Evolutionary conservation across 176 grass and related monocot genomes (phyloP), one percentile per base, ranked within the genome.

Genomic region (Pharus latifolius): DNA sequence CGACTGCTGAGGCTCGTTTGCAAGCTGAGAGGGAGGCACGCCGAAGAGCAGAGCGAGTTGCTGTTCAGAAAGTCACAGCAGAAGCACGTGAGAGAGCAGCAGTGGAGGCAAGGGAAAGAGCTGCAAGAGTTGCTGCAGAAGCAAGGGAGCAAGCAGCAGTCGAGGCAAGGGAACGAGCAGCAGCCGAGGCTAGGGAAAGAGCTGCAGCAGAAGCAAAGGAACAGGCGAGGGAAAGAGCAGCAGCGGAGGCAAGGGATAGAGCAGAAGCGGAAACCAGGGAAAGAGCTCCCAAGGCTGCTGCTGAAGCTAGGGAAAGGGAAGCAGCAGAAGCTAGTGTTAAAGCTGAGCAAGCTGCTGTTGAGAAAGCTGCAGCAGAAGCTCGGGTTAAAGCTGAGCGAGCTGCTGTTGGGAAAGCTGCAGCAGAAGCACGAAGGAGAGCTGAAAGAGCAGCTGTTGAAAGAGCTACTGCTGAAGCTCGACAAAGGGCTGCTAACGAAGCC

Each of bases 71-170:
- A 38, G 83, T 41, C 26, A 6, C 83, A 24, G 65, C 71, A 65
- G 83, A 86, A 63, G 83, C 83, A 65, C 70, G 83, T 44, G 77
- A 70, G 59, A 86, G 77, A 70, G 83, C 83, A 65, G 83, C 71
- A 22, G 30, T 28, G 14, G 62, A 75, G 54, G 80, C 80, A 60
- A 51, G 22, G 62, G 41, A 82, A 24, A 68, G 70, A 75, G 80
- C 53, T 69, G 71, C 63, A 24, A 82, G 57, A 44, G 30, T 8
- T 22, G 65, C 76, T 52, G 30, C 41, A 38, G 76, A 70, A 69
- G 55, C 44, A 13, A 82, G 65, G 70, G 60, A 74, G 65, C 66
- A 60, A 29, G 60, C 22, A 37, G 60, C 51, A 17, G 51, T 13
- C 27, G 79, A 75, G n/a, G 62, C 72, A 53, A 63, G 65, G 27